Evolutionary conservation across 192 early-diverging fungal genomes (phyloP), one percentile per base, ranked within the genome.

Genomic region (Phycomyces nitens): DNA sequence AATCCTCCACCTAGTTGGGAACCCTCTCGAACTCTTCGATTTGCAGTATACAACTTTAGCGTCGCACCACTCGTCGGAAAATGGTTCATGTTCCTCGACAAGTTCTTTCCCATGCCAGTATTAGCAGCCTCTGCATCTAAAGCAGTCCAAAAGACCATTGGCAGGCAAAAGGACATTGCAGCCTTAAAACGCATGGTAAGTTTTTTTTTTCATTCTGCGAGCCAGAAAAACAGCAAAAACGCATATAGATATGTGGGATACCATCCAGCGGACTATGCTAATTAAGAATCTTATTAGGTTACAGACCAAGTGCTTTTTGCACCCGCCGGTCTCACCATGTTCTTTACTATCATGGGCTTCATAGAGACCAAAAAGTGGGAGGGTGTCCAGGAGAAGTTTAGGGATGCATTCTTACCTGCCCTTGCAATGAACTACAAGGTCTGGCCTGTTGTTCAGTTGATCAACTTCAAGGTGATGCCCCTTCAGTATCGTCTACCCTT

Each of bases 401-500:
- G 68, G 43, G 77, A 77, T 42, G 84, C 80, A 21, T 92, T 81
- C 67, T 11, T 75, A 55, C 73, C 86, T 0, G 84, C 88, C 0
- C 68, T 92, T 44, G 73, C 70, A 20, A 84, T 87, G 0, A 92
- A 92, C 51, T 92, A 92, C 62, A 77, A 76, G 10, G 73, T 90
- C 7, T 92, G 89, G 89, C 89, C 89, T 18, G 65, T 78, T 2
- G 89, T 89, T 11, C 89, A 92, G 70, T 65, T 78, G 5, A 64
- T 92, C 9, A 92, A 92, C 68, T 89, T 92, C 68, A 80, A 80
- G 44, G 84, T 87, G 68, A 72, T 88, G 51, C 89, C 89, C 1
- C 69, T 86, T 34, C 64, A 76, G 12, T 87, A 82, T 53, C 73
- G 88, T 12, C 72, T 92, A 20, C 89, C 89, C 12, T 88, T 92